Base-by-base conservation (phyloP, 108 stramenopile genomes). In the Discostella pseudostelligera region DNA sequence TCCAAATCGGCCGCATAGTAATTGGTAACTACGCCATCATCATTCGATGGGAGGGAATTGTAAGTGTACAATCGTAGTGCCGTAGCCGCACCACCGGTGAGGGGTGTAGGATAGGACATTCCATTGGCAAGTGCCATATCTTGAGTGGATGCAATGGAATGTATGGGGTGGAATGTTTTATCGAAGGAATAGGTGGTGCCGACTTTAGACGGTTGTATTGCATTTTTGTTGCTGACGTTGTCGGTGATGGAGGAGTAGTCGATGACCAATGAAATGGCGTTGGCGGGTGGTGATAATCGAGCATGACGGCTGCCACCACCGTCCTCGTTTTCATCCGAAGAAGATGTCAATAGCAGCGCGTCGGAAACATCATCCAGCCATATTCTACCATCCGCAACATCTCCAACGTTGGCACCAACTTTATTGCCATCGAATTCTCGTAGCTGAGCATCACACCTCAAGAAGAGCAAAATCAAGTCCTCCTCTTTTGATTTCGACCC, bases 51-150 rank as follows among this genome's bases (percentile, higher is more conserved):
- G 4, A 93, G 67, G 48, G 84, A 50, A 22, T 78, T 53, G 79
- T 69, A 93, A 6, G 89, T 90, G 12, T 81, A 69, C 19, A 93
- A 42, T 28, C 87, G 66, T 72, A 93, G 50, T 24, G 89, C 92
- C 19, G 86, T 82, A 8, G 81, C 89, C 39, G 78, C 82, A 19
- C 83, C 87, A 26, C 72, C 67, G 1, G 84, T 48, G 0, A 77
- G 63, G 0, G 92, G 89, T 7, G 87, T 84, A 5, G 83, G 80
- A 68, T 87, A 89, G 20, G 85, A 84, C 12, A 67, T 64, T 24
- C 92, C 92, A 50, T 84, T 85, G 50, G 77, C 72, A 5, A 77
- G 57, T 17, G 86, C 74, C 59, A 89, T 80, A 51, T 88, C 86
- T 19, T 71, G 43, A 16, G 78, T 64, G 22, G 63, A 77, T 19